Evolutionary conservation across 257 asterid species (phyloP), one percentile per base, ranked within the genome.

Genomic region (Lavandula angustifolia): DNA sequence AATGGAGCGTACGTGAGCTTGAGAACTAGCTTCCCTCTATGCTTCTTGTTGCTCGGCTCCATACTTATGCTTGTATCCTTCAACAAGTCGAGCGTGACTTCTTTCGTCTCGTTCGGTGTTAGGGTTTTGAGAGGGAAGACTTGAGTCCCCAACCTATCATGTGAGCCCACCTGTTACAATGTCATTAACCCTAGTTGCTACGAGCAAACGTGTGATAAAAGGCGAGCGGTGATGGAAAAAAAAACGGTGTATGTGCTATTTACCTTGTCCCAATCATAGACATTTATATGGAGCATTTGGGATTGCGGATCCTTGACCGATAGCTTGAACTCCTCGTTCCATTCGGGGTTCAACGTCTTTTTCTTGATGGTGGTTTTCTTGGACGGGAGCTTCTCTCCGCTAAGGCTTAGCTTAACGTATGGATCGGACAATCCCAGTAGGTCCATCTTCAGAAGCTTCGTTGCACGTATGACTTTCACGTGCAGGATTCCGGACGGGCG

Each of bases 221-320:
- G 59, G 18, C 13, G 34, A 22, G 27, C 3, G 3, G 14, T 22
- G 27, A 22, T 22, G 27, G 27, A 2, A 22, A 22, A 2, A 22
- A 22, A 22, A 22, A 22, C 27, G 27, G 2, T 2, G 27, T 22
- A 22, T 22, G 27, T 22, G 27, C 2, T 22, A 22, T 22, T 22
- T 66, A 90, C 97, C 96, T 91, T 87, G 78, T 91, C 98, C 98
- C 98, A 87, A 22, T 91, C 96, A 27, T 51, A 85, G 70, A 87
- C 84, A 56, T 83, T 74, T 61, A 91, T 67, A 54, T 77, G 75
- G 62, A 91, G 92, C 66, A 82, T 62, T 67, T 91, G 98, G 54
- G 94, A 73, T 35, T 76, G 84, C 31, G 98, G 96, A 14, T 91
- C 96, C 75, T 78, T 91, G 62, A 91, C 95, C 6, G 86, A 75